phyloP scores from a whole-genome alignment of 2,329 filamentous ascomycete species.

The Fusarium mangiferae region DNA sequence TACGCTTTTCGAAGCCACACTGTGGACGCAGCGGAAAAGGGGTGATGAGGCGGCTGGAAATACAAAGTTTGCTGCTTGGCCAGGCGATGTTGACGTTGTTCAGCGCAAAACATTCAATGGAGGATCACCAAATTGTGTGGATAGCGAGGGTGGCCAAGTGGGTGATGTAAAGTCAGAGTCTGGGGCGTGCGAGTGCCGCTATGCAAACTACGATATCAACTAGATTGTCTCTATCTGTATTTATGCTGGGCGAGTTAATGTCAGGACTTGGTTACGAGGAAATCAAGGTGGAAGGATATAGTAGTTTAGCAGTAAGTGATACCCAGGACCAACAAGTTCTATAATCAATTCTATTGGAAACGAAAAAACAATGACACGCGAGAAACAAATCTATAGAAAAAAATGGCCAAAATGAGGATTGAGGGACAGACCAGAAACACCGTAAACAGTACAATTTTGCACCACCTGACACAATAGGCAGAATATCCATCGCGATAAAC shows the following conservation, averaged over 20 bases:
- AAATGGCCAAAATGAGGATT: background rate
- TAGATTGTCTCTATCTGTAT: background rate
- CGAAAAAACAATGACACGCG: background rate
- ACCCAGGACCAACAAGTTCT: constrained; percentile 28
- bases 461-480: background rate
- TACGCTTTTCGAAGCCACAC: constrained; percentile 64
- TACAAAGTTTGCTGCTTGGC: constrained; percentile 59
- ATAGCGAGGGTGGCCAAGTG: constrained; percentile 50
- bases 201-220: constrained; percentile 48
- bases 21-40: constrained; percentile 64
- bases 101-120: constrained; percentile 56
- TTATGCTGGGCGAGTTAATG: background rate
- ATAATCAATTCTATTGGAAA: constrained; percentile 15
- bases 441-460: background rate
- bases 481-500: background rate
- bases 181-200: constrained; percentile 53
- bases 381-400: background rate
- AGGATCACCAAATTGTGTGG: constrained; percentile 65
- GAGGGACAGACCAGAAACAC: background rate
- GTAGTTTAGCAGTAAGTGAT: constrained; percentile 31
- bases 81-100: constrained; percentile 66
- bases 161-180: constrained; percentile 51
- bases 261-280: background rate
- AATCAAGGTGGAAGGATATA: background rate
- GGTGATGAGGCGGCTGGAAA: constrained; percentile 18